Evolutionary conservation across 1,284 basidiomycete species (phyloP), one percentile per base, ranked within the genome.

Genomic region (Ustilago esculenta): DNA sequence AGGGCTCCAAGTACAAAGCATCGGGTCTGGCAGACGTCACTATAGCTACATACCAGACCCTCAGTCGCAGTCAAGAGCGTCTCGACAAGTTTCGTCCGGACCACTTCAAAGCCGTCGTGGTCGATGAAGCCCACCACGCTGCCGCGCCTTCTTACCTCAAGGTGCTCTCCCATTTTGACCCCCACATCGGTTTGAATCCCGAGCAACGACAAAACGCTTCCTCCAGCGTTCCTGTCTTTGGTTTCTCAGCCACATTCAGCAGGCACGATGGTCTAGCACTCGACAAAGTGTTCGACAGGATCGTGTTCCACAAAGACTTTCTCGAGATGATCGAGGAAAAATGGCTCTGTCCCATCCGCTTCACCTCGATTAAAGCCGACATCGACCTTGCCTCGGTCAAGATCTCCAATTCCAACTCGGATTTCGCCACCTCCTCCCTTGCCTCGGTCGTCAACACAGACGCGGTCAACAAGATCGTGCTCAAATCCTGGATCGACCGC

Each of bases 241-340:
- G 94, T 0, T 97, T 98, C 82, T 94, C 92, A 33, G 94, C 95
- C 1, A 98, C 95, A 0, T 96, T 97, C 83, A 90, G 88, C 68
- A 86, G 95, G 20, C 92, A 95, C 76, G 94, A 98, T 77, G 91
- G 93, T 9, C 85, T 95, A 3, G 91, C 93, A 0, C 86, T 98
- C 7, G 89, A 92, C 3, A 90, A 90, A 1, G 90, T 95, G 0
- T 98, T 95, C 73, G 88, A 97, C 77, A 85, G 87, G 47, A 95
- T 98, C 57, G 95, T 97, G 0, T 98, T 92, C 77, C 95, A 98
- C 80, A 87, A 88, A n/a, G 92, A 94, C 71, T 92, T 96, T 74
- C 82, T 92, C 20, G 88, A 75, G 46, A 96, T 98, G 94, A 92
- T 98, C 60, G 89, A 90, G 64, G 92, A 93, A 46, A 87, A 92